phyloP scores from a whole-genome alignment of 345 rosid species.

The rapeseed (Brassica napus) region DNA sequence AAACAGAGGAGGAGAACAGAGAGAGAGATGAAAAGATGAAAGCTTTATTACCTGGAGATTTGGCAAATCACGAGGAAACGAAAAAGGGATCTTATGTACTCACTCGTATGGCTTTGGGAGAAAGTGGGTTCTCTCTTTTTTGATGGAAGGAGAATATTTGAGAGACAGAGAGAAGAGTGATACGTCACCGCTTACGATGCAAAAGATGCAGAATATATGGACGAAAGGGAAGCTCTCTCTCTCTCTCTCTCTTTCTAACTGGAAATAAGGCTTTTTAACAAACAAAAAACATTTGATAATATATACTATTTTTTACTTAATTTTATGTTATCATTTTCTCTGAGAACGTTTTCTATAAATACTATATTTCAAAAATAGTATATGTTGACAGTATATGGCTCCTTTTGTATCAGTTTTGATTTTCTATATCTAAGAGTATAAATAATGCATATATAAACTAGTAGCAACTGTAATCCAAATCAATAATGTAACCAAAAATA shows the following conservation, averaged over 20 bases:
- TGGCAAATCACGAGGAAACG: constrained; percentile 4
- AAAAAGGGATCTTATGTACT: constrained; percentile 31
- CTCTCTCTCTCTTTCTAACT: neutral
- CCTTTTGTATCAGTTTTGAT: neutral
- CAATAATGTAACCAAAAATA: neutral
- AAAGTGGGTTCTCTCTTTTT: neutral
- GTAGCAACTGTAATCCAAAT: neutral
- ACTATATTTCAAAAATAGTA: neutral
- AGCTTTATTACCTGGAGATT: constrained; percentile 26
- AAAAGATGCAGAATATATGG: constrained; percentile 34
- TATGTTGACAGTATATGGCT: neutral
- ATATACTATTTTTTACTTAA: neutral
- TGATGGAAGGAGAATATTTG: constrained; percentile 9
- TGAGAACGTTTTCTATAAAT: neutral
- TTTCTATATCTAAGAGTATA: neutral
- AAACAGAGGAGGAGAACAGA: neutral
- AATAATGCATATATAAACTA: neutral
- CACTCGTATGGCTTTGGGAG: constrained; percentile 14
- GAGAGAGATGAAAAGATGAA: neutral
- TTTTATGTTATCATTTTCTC: neutral
- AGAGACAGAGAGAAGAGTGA: constrained; percentile 24
- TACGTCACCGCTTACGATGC: constrained; percentile 39
- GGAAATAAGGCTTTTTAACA: neutral
- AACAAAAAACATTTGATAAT: neutral
- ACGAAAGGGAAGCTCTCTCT: constrained; percentile 4